Percentiles rank a stretch among this genome's conserved stretches.
phyloP scores from a whole-genome alignment of 1,139 yeast species.

The Hemisphaericaspora xylanilytica region DNA sequence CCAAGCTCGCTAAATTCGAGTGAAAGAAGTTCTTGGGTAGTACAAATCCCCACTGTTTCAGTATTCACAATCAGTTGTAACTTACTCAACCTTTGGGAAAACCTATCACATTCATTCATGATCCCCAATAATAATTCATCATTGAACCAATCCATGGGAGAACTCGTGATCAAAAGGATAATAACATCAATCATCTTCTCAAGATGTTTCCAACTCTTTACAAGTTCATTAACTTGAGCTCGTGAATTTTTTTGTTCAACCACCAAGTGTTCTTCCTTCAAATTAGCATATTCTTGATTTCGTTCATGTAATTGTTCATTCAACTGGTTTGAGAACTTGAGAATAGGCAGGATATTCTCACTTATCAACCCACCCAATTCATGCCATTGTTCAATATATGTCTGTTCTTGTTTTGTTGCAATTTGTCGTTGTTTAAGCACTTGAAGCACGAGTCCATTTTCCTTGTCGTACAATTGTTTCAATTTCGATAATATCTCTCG shows the following conservation, averaged over 20 bases:
- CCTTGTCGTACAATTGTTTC: conserved; percentile 13
- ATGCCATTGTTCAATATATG: conserved; percentile 2
- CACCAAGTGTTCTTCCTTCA: conserved; percentile 11
- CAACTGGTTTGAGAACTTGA: conserved; percentile 16
- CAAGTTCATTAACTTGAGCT: conserved; percentile 15
- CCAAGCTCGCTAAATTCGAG: conserved; percentile 11
- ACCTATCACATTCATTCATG: conserved; percentile 27
- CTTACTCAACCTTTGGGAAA: conserved; percentile 21
- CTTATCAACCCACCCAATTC: conserved; percentile 7
- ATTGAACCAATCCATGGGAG: conserved; percentile 38
- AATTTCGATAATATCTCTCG: conserved; percentile 25
- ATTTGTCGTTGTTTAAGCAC: conserved; percentile 17
- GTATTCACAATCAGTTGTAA: conserved; percentile 21
- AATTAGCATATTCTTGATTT: conserved; percentile 10
- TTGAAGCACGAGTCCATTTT: conserved; percentile 10
- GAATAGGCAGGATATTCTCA: conserved; percentile 16
- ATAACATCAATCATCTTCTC: conserved; percentile 29
- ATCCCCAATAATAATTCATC: conserved; percentile 26
- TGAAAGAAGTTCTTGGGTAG: conserved; percentile 11
- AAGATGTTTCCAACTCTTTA: conserved; percentile 24
- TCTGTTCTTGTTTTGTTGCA: conserved; percentile 9
- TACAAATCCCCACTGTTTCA: conserved; percentile 11
- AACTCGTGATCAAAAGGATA: conserved; percentile 29
- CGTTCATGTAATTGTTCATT: conserved; percentile 16
- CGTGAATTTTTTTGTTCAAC: conserved; percentile 8